Conservation (phyloP, 495 filamentous ascomycete species). For the Cairneyella variabilis region DNA sequence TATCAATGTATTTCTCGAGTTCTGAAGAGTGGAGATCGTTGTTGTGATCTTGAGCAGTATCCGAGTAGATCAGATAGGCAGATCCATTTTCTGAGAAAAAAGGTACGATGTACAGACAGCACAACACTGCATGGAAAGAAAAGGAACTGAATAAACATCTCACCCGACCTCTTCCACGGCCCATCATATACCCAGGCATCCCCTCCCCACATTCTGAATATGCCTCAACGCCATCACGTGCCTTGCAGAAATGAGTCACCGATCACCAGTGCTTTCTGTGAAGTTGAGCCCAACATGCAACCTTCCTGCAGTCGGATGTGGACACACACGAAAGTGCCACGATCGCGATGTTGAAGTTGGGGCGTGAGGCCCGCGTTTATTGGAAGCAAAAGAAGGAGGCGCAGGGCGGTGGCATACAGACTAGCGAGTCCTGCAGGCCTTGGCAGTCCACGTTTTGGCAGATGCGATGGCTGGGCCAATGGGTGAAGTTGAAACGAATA, state of each 20-base stretch:
- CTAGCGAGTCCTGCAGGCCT: conserved; percentile 9
- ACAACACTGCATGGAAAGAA: no score
- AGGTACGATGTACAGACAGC: no score
- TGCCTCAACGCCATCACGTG: conserved; percentile 5
- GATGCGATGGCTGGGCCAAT: conserved; percentile 6
- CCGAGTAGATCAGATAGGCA: neutral
- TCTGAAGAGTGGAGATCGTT: neutral
- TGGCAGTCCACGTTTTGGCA: conserved; percentile 3
- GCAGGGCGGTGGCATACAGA: conserved; percentile 3
- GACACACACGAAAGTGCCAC: conserved; percentile 25
- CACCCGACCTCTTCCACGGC: neutral
- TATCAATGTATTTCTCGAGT: neutral
- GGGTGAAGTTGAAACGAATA: conserved; percentile 9
- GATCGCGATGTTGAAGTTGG: conserved; percentile 5
- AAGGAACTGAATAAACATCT: no score
- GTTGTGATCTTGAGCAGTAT: neutral
- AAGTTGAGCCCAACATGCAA: conserved; percentile 3
- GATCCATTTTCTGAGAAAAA: no score
- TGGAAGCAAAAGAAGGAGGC: conserved; percentile 6
- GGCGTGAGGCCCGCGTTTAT: conserved; percentile 21
- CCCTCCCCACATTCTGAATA: conserved; percentile 2
- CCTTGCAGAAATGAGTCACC: conserved; percentile 7
- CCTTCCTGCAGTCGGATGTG: conserved; percentile 1
- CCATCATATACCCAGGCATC: conserved; percentile 15
- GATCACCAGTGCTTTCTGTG: neutral